A percentile compares a stretch with the other conserved stretches of the same genome.
These are phyloP conservation scores for Penicillium canariense DNA, from an alignment of 495 filamentous ascomycete species.

Conservation along the genomic window DNA sequence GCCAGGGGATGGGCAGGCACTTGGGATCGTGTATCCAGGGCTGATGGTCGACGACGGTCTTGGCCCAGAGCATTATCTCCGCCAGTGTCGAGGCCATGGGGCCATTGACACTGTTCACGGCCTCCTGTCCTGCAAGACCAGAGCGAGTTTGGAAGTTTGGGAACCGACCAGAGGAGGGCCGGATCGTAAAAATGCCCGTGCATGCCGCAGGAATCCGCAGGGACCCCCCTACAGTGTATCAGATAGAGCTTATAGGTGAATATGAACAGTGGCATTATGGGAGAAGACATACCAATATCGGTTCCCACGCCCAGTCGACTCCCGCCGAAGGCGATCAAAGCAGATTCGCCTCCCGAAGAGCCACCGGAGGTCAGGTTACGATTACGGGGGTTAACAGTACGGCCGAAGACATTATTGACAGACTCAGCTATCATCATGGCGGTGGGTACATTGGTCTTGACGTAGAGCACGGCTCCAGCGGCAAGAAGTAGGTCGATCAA, in stretches of 20 bases:
- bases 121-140: slow-evolving; percentile 33
- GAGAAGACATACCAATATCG: slow-evolving; percentile 29
- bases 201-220: not conserved
- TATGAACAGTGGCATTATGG: not conserved
- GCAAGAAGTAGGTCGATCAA: slow-evolving; percentile 26
- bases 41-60: slow-evolving; percentile 45
- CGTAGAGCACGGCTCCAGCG: slow-evolving; percentile 48
- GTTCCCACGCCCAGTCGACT: slow-evolving; percentile 39
- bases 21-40: slow-evolving; percentile 51
- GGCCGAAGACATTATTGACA: slow-evolving; percentile 48
- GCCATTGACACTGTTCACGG: slow-evolving; percentile 22
- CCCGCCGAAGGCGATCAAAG: slow-evolving; percentile 37
- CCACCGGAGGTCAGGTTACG: slow-evolving; percentile 38
- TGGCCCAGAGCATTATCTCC: slow-evolving; percentile 15
- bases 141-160: slow-evolving; percentile 48
- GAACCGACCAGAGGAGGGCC: slow-evolving; percentile 44
- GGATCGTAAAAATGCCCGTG: slow-evolving; percentile 38
- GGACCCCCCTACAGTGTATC: not conserved
- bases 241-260: not conserved
- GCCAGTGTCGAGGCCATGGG: slow-evolving; percentile 11
- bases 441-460: slow-evolving; percentile 55
- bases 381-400: slow-evolving; percentile 31
- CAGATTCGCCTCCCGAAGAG: slow-evolving; percentile 42
- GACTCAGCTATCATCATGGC: slow-evolving; percentile 43
- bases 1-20: slow-evolving; percentile 17